Evolutionary conservation across 257 asterid species (phyloP).

Genomic region (Ligustrum vulgare): DNA sequence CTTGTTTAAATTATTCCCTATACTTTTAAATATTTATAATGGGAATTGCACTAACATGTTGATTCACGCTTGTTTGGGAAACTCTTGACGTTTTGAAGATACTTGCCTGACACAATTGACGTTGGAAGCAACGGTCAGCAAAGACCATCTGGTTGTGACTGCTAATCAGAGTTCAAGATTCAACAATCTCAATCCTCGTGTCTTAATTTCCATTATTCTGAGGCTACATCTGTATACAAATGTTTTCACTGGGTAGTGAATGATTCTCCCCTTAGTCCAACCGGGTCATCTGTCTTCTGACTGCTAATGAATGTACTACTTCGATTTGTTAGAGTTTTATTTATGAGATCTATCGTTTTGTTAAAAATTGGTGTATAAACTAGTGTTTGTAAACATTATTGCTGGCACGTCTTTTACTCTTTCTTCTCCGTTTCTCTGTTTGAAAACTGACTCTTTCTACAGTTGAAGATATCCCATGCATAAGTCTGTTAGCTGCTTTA

Average conservation of each 20-base stretch:
- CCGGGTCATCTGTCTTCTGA: not conserved
- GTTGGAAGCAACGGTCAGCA: conserved; percentile 54
- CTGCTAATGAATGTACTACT: not conserved
- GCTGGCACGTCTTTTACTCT: not conserved
- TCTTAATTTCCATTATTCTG: conserved; percentile 9
- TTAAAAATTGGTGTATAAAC: not conserved
- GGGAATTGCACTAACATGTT: not conserved
- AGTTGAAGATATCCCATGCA: no score
- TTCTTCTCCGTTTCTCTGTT: not conserved
- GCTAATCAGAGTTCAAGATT: conserved; percentile 31
- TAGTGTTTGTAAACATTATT: not conserved
- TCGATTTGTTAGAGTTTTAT: not conserved
- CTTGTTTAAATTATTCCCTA: not conserved
- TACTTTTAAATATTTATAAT: not conserved
- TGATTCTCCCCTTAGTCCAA: not conserved
- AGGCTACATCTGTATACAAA: conserved; percentile 18
- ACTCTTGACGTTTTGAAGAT: conserved; percentile 34
- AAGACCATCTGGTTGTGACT: conserved; percentile 63
- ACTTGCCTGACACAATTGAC: conserved; percentile 59
- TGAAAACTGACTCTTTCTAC: no score
- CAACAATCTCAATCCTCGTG: conserved; percentile 15
- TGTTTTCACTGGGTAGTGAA: not conserved
- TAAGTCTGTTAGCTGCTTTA: no score
- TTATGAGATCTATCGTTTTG: not conserved
- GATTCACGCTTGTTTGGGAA: not conserved